Evolutionary conservation across 306 rosid species (phyloP), one percentile per base, ranked within the genome.

Genomic region (Crataegus laevigata): DNA sequence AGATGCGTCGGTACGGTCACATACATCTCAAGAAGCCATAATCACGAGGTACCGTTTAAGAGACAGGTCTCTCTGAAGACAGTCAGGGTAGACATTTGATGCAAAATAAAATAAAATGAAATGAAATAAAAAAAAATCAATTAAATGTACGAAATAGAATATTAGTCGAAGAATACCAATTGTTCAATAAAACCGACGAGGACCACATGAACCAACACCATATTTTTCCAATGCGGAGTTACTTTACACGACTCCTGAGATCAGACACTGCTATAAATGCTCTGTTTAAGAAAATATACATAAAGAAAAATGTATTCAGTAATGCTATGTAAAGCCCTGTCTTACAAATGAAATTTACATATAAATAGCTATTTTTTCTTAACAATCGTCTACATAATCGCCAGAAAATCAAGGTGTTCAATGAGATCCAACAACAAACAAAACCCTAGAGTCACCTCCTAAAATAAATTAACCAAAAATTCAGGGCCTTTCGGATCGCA

Each of bases 121-220:
- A n/a, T n/a, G n/a, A n/a, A n/a, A n/a, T n/a, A n/a, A n/a, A n/a
- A n/a, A n/a, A n/a, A n/a, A n/a, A n/a, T n/a, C n/a, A n/a, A n/a
- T n/a, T n/a, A n/a, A n/a, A n/a, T n/a, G n/a, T n/a, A n/a, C n/a
- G n/a, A n/a, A n/a, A n/a, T n/a, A n/a, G n/a, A n/a, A n/a, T n/a
- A n/a, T n/a, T n/a, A n/a, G n/a, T n/a, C n/a, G n/a, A n/a, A n/a
- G n/a, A n/a, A n/a, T n/a, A n/a, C n/a, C n/a, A n/a, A n/a, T n/a
- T n/a, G n/a, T n/a, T n/a, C n/a, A n/a, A 83, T 94, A 94, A 85
- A 94, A 94, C 71, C 96, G 96, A 76, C 98, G 97, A 75, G 99
- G 99, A 82, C 99, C 99, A 76, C 99, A 92, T 50, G 99, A 94
- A 72, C 99, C 99, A 83, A 94, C 99, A 52, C 99, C 99, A 45